These are phyloP conservation scores for Obelidium mucronatum DNA, from an alignment of 192 early-diverging fungal species.

Conservation along the genomic window DNA sequence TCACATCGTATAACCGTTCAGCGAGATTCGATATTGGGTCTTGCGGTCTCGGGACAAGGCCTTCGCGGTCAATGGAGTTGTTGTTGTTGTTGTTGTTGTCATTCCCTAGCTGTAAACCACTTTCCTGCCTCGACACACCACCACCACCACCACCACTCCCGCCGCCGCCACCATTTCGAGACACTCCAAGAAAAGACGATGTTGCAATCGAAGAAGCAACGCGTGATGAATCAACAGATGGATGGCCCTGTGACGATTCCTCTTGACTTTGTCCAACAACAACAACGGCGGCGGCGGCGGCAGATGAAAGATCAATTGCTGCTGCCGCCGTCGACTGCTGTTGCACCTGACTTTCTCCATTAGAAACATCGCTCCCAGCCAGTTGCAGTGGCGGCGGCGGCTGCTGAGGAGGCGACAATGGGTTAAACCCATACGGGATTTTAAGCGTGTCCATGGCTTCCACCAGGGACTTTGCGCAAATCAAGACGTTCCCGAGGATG, in stretches of 20 bases:
- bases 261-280: background rate
- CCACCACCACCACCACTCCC: too few species aligned
- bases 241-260: slow-evolving; percentile 55
- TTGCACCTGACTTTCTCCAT: background rate
- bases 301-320: background rate
- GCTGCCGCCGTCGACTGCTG: background rate
- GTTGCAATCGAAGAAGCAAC: background rate
- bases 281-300: background rate
- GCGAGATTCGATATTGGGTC: background rate
- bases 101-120: too few species aligned
- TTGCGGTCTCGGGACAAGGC: background rate
- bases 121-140: background rate
- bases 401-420: background rate
- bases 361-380: background rate
- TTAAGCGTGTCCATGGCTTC: slow-evolving; percentile 43
- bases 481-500: slow-evolving; percentile 43
- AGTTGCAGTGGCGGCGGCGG: background rate
- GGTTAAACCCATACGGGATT: slow-evolving; percentile 31
- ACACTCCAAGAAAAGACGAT: background rate
- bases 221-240: slow-evolving; percentile 56
- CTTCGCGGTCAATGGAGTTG: slow-evolving; percentile 49
- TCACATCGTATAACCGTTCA: background rate
- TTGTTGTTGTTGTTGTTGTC: slow-evolving; percentile 50
- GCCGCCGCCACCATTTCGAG: background rate
- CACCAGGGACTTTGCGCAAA: slow-evolving; percentile 37